phyloP scores from a whole-genome alignment of 768 basidiomycete genomes.

The Pleurotus giganteus region DNA sequence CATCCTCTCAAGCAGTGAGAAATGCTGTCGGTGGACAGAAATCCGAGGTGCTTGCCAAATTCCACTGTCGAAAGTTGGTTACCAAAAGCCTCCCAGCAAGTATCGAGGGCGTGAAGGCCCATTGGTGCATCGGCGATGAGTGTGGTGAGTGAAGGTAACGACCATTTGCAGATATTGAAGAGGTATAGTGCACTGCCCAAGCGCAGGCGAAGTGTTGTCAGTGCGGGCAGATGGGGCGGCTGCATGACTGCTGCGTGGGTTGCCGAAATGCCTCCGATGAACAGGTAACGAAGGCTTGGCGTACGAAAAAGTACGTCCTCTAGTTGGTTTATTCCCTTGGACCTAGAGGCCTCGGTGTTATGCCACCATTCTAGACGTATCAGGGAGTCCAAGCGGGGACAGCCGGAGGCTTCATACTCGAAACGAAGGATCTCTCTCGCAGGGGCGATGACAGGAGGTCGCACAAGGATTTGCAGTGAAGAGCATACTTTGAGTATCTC shows the following conservation, averaged over 20 bases:
- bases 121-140: conserved; percentile 51
- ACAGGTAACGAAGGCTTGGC: conserved; percentile 58
- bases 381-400: conserved; percentile 43
- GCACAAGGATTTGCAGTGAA: conserved; percentile 51
- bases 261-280: conserved; percentile 46
- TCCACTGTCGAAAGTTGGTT: conserved; percentile 51
- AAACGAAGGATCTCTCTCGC: conserved; percentile 35
- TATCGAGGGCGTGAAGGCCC: conserved; percentile 33
- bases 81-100: conserved; percentile 51
- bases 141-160: conserved; percentile 49
- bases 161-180: conserved; percentile 48
- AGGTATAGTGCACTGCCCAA: conserved; percentile 50
- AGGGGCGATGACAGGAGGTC: conserved; percentile 34
- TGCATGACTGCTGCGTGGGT: conserved; percentile 24
- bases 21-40: conserved; percentile 49
- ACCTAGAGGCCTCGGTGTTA: conserved; percentile 50
- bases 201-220: conserved; percentile 54
- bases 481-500: conserved; percentile 49
- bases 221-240: conserved; percentile 36
- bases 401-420: conserved; percentile 49
- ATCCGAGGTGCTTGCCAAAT: conserved; percentile 55
- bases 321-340: conserved; percentile 67
- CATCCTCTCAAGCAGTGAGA: conserved; percentile 44
- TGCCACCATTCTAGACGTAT: conserved; percentile 73
- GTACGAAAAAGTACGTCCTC: conserved; percentile 46